Evolutionary conservation across 2,329 filamentous ascomycete genomes (phyloP), one percentile per base, ranked within the genome.

Genomic region (Colletotrichum echinochloae): DNA sequence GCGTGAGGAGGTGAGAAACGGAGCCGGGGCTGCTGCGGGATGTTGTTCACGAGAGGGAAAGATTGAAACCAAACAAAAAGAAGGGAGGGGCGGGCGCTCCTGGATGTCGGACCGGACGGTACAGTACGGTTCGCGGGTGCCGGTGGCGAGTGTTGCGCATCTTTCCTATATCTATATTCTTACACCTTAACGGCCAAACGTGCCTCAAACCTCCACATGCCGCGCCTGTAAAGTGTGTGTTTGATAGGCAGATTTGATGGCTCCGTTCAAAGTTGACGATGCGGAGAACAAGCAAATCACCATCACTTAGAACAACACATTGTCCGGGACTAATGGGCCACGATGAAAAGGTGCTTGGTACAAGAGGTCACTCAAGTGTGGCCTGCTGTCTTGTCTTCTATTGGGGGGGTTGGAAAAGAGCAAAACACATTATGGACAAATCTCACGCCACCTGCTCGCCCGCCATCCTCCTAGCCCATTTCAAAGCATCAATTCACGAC

Each of bases 1-100:
- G 82, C 20, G 83, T 80, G 65, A 79, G 79, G 75, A 82, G 80
- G 74, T 77, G 46, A 49, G 41, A 26, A 26, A 59, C 20, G n/a
- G 6, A n/a, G 18, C 18, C 4, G 18, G 30, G 11, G 30, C 51
- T 35, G n/a, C 30, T 23, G 23, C 37, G 16, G 20, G 3, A 26
- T 44, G 41, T 33, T 41, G n/a, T 33, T 28, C 28, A 41, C n/a
- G 39, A 33, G 51, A 66, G 30, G 6, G 30, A 60, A 33, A 28
- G 52, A 12, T 26, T 48, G 33, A 60, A 39, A 35, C 35, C 18
- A 41, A 51, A 30, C 6, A 26, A 37, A 54, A 35, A 16, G 20
- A 23, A 46, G 23, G 23, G 41, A 12, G 41, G 41, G 41, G 20
- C 41, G 23, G 35, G 7, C 14, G 12, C 6, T 18, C 28, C 49